A percentile compares a stretch with the other conserved stretches of the same genome.
Evolutionary conservation across 1,139 yeast species (phyloP).

Genomic region (Cylindricascospora bacillispora): DNA sequence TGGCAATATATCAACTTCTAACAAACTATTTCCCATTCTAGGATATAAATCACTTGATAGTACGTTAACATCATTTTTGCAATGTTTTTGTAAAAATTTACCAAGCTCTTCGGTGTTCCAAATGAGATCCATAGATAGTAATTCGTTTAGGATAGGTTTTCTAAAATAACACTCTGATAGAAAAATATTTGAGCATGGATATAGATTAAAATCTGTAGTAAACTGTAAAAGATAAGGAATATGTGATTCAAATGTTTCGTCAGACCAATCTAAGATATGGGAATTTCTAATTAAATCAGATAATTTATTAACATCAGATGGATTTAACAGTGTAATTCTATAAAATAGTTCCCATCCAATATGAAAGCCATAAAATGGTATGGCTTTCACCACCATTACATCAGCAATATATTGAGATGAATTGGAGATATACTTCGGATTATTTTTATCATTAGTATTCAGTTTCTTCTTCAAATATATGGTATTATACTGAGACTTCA

Average conservation of each 20-base stretch:
- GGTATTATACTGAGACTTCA: constrained; percentile 7
- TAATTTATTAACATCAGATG: constrained; percentile 46
- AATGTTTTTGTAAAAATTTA: constrained; percentile 15
- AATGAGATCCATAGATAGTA: constrained; percentile 16
- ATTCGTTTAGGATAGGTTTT: constrained; percentile 26
- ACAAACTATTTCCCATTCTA: constrained; percentile 45
- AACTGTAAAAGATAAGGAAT: constrained; percentile 69
- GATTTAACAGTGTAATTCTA: constrained; percentile 57
- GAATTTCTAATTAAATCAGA: constrained; percentile 48
- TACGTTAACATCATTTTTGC: constrained; percentile 5
- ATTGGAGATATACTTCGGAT: neutral
- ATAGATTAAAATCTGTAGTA: constrained; percentile 67
- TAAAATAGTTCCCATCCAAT: constrained; percentile 50
- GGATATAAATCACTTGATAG: constrained; percentile 25
- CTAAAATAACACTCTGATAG: constrained; percentile 26
- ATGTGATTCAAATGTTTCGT: constrained; percentile 64
- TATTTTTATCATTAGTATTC: neutral
- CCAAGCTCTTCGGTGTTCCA: constrained; percentile 20
- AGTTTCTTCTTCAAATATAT: neutral
- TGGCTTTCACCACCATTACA: constrained; percentile 57
- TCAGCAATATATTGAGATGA: constrained; percentile 44
- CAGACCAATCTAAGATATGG: constrained; percentile 21
- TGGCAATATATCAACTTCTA: constrained; percentile 62
- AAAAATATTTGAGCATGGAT: constrained; percentile 71
- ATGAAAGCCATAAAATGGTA: constrained; percentile 75